Base-by-base conservation (phyloP, 2,329 filamentous ascomycete genomes). In the Cladosporium sp. region DNA sequence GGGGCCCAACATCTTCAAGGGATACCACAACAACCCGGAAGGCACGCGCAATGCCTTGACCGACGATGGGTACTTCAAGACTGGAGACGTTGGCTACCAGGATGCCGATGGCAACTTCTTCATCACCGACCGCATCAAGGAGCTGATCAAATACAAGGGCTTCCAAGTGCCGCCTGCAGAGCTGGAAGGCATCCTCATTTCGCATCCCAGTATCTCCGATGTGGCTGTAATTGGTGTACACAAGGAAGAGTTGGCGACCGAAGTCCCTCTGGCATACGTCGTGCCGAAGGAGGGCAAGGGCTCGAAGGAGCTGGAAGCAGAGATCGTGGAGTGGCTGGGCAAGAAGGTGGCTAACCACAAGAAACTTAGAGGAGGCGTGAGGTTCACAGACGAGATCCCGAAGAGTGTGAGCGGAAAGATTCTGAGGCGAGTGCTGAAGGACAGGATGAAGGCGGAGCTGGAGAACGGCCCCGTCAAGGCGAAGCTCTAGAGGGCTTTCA, bases 51-150 rank as follows among this genome's bases (percentile, higher is more conserved):
- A 88, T 43, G 83, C 86, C 0, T 82, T 93, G 56, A 87, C 86
- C 2, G 60, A 74, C 0, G 89, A 95, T 58, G 89, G 89, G 1
- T 96, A 84, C 74, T 95, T 95, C 77, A 91, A 85, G 70, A 95
- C 91, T 0, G 91, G 91, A 2, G 91, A 96, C 63, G 83, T 95
- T 22, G 87, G 89, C 3, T 84, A 87, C 58, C 81, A 87, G 62
- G 88, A 95, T 64, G 73, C 78, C 43, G 77, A 87, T 46, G 87
- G 87, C 31, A 88, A 95, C 65, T 88, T 95, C 63, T 95, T 84
- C 74, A 92, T 95, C 66, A 95, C 91, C 1, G 91, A 96, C 66
- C 85, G 90, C 6, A 77, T 89, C 34, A 90, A 84, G 68, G 81
- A 83, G 66, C 63, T 84, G 52, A 83, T 84, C 65, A 82, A 86